phyloP scores from a whole-genome alignment of 352 stramenopile genomes.

The Phytophthora constricta region DNA sequence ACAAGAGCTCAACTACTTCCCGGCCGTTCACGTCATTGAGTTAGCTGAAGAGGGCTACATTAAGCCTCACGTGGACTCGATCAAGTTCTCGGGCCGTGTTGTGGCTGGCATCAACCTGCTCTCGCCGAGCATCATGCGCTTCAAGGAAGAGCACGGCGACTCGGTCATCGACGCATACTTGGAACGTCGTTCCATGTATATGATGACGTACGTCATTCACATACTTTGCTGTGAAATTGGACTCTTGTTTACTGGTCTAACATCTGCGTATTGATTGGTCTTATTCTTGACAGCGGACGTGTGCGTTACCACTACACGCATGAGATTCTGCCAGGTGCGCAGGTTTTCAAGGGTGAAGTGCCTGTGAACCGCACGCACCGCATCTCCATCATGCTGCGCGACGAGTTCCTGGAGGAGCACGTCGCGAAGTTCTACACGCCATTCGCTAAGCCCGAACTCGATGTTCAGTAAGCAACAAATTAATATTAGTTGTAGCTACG shows the following conservation, averaged over 20 bases:
- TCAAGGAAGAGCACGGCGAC: constrained; percentile 80
- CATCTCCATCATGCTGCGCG: constrained; percentile 87
- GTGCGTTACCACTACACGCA: constrained; percentile 89
- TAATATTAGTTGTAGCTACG: too few species aligned
- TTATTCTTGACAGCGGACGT: constrained; percentile 51
- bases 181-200: constrained; percentile 83
- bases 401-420: constrained; percentile 61
- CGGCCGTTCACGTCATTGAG: constrained; percentile 86
- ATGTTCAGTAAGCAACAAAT: constrained; percentile 24
- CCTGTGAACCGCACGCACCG: constrained; percentile 73
- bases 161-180: constrained; percentile 74
- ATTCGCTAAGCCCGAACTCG: constrained; percentile 25
- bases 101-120: constrained; percentile 81
- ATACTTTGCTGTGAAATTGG: neutral
- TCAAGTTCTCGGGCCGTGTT: constrained; percentile 88
- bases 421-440: constrained; percentile 46
- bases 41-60: constrained; percentile 85
- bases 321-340: constrained; percentile 75
- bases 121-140: constrained; percentile 85
- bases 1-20: constrained; percentile 68
- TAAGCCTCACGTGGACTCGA: constrained; percentile 84
- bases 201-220: constrained; percentile 76
- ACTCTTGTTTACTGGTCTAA: neutral
- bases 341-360: constrained; percentile 62
- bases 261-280: constrained; percentile 3